A percentile compares a stretch with the other conserved stretches of the same genome.
phyloP scores from a whole-genome alignment of 768 basidiomycete genomes.

The Russula abietina region DNA sequence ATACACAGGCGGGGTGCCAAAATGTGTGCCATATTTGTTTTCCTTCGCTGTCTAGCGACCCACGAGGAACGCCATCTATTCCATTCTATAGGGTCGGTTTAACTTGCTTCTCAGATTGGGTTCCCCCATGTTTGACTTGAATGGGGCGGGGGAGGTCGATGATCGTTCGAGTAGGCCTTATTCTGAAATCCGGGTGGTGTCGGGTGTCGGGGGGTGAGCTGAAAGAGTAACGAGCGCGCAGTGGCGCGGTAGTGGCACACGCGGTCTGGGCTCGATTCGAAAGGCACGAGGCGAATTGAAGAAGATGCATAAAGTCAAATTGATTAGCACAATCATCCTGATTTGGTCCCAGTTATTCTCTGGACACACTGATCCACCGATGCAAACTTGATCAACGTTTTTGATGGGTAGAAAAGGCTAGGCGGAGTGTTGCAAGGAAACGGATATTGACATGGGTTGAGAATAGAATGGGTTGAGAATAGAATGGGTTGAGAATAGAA shows the following conservation, averaged over 20 bases:
- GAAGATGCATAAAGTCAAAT: not conserved
- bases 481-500: no score
- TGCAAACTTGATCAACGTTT: not conserved
- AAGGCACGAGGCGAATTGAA: slow-evolving; percentile 3
- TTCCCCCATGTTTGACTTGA: not conserved
- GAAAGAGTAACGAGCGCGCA: not conserved
- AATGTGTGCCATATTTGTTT: not conserved
- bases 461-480: no score
- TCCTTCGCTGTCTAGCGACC: not conserved
- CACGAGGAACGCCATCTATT: not conserved
- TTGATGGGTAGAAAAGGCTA: not conserved
- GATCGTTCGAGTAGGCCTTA: not conserved
- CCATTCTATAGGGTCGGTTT: not conserved
- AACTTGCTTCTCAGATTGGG: not conserved
- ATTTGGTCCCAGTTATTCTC: not conserved
- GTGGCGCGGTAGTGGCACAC: no score
- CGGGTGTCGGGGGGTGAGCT: no score
- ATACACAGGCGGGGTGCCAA: not conserved
- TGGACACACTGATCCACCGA: not conserved
- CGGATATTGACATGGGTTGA: not conserved
- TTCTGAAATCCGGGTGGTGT: not conserved
- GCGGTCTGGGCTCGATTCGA: not conserved
- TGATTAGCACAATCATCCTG: not conserved
- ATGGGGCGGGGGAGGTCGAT: not conserved
- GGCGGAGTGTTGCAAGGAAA: not conserved